These are phyloP conservation scores for Tetrahymena elliotti DNA, from an alignment of 73 alveolate genomes.

Conservation along the genomic window DNA sequence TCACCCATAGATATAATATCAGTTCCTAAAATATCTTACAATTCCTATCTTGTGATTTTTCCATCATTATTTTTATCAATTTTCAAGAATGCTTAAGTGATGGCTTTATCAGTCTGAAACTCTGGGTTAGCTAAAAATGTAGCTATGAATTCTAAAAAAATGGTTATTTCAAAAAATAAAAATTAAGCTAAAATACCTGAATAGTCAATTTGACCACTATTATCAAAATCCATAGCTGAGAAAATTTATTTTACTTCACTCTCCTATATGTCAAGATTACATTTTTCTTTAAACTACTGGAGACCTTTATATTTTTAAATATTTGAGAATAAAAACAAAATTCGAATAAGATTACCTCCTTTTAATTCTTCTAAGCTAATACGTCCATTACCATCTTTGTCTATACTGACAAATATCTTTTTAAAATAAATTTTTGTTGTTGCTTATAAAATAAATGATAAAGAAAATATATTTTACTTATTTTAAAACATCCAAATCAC, in stretches of 20 bases:
- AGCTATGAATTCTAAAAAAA: constrained; percentile 15
- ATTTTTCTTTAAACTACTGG: background rate
- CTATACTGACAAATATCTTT: constrained; percentile 31
- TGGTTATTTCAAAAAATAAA: constrained; percentile 8
- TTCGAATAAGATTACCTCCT: constrained; percentile 6
- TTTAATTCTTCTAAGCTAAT: constrained; percentile 5
- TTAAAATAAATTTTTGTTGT: background rate
- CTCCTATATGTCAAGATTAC: background rate
- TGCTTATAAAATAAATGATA: background rate
- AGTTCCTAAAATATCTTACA: background rate
- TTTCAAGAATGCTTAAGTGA: constrained; percentile 9
- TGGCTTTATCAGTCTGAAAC: constrained; percentile 21
- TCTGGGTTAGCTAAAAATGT: constrained; percentile 1
- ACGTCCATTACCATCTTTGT: constrained; percentile 28
- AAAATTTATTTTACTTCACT: background rate
- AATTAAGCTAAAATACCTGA: constrained; percentile 12
- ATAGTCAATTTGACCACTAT: constrained; percentile 27
- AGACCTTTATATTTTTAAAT: background rate
- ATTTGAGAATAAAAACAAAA: no score
- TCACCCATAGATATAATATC: background rate
- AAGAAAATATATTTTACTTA: background rate
- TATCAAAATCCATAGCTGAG: constrained; percentile 6
- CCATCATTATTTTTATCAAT: constrained; percentile 40
- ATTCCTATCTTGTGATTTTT: constrained; percentile 6
- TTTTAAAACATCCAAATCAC: constrained; percentile 18